phyloP scores from a whole-genome alignment of 108 stramenopile species.

The Pseudonitzschia pungens region DNA sequence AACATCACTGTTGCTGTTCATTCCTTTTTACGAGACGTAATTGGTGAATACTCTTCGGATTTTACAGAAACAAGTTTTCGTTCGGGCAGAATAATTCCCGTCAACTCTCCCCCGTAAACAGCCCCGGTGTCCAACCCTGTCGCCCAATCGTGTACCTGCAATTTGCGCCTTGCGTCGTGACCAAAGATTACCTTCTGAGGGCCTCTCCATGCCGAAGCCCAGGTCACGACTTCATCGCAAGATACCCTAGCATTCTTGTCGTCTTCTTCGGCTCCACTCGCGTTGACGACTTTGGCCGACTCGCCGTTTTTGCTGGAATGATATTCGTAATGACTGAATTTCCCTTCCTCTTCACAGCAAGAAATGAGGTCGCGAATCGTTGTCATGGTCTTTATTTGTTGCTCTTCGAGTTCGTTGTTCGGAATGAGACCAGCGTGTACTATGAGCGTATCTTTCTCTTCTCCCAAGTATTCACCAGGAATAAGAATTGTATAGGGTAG shows the following conservation, averaged over 20 bases:
- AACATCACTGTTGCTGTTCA: too few species aligned
- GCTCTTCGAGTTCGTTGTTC: constrained; percentile 38
- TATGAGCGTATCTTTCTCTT: constrained; percentile 45
- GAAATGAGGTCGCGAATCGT: constrained; percentile 49
- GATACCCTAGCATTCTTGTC: background rate
- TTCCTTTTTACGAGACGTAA: background rate
- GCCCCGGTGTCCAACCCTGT: constrained; percentile 91
- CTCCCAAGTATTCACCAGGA: constrained; percentile 27
- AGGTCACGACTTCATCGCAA: constrained; percentile 22
- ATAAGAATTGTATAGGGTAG: constrained; percentile 73
- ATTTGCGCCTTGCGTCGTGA: constrained; percentile 86
- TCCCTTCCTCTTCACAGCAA: constrained; percentile 7
- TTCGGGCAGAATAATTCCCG: constrained; percentile 77
- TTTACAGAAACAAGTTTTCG: constrained; percentile 43
- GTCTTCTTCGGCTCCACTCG: background rate
- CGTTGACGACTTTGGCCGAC: background rate
- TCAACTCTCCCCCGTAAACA: constrained; percentile 80
- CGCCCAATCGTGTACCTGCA: constrained; percentile 65
- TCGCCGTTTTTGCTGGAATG: background rate
- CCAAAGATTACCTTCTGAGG: constrained; percentile 83
- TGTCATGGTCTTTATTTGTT: constrained; percentile 51
- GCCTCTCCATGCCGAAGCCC: constrained; percentile 68
- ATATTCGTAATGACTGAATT: constrained; percentile 10
- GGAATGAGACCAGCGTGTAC: constrained; percentile 77
- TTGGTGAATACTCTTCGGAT: constrained; percentile 12